phyloP scores from a whole-genome alignment of 2,329 filamentous ascomycete species.

The Fusarium goolgardi region DNA sequence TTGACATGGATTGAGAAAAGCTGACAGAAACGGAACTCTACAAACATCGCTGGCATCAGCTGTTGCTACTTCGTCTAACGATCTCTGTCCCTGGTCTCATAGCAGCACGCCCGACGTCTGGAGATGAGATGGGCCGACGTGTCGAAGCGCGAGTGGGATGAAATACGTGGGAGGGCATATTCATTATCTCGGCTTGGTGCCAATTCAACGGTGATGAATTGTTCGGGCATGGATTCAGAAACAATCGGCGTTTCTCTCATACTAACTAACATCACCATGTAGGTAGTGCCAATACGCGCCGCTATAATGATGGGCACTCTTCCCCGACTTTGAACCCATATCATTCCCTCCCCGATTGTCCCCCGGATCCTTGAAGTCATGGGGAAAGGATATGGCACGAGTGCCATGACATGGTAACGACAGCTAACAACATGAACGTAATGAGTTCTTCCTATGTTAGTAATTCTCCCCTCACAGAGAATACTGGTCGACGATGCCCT shows the following conservation, averaged over 20 bases:
- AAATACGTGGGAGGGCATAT: constrained; percentile 3
- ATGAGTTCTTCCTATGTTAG: background rate
- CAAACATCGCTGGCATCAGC: background rate
- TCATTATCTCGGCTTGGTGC: constrained; percentile 10
- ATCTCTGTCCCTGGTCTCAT: background rate
- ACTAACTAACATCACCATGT: constrained; percentile 2
- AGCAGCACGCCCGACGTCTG: constrained; percentile 31
- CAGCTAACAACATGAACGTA: background rate
- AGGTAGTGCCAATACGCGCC: constrained; percentile 1
- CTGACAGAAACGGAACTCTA: constrained; percentile 1
- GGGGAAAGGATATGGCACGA: constrained; percentile 24
- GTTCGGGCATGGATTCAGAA: constrained; percentile 10
- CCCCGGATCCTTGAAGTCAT: constrained; percentile 28
- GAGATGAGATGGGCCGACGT: constrained; percentile 25
- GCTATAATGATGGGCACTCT: constrained; percentile 16
- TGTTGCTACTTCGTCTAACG: constrained; percentile 3
- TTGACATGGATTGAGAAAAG: constrained; percentile 14
- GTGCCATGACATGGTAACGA: background rate
- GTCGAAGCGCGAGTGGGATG: constrained; percentile 10
- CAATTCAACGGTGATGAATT: constrained; percentile 13
- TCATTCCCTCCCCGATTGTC: constrained; percentile 13
- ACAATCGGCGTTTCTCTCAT: constrained; percentile 24
- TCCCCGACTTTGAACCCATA: constrained; percentile 25
- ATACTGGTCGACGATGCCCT: background rate
- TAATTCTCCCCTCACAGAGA: background rate